A percentile compares a stretch with the other conserved stretches of the same genome.
These are phyloP conservation scores for Pyrus bretschneideri DNA, from an alignment of 306 rosid species.

Conservation along the genomic window DNA sequence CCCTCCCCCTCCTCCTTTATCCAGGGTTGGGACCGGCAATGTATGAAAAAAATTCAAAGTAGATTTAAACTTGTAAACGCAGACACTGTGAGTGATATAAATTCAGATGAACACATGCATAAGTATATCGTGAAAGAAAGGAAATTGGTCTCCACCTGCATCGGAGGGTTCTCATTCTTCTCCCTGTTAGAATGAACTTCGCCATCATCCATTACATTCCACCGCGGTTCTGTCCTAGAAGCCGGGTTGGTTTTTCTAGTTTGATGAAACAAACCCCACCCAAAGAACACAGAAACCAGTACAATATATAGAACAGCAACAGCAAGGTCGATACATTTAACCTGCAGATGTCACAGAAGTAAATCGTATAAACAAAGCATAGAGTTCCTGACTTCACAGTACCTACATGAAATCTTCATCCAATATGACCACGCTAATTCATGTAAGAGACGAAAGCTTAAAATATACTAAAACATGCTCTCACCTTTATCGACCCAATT, in stretches of 20 bases:
- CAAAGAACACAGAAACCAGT: constrained; percentile 57
- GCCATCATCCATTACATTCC: constrained; percentile 45
- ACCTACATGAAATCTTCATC: not conserved
- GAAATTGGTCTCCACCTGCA: constrained; percentile 58
- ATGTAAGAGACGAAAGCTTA: not conserved
- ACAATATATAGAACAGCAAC: constrained; percentile 59
- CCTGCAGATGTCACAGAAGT: constrained; percentile 47
- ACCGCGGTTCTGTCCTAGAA: constrained; percentile 39
- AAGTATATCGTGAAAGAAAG: not conserved
- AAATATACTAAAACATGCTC: constrained; percentile 5
- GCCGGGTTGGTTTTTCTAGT: constrained; percentile 45
- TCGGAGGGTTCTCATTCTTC: constrained; percentile 66
- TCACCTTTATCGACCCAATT: constrained; percentile 80
- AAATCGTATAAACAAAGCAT: constrained; percentile 26
- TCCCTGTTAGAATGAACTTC: constrained; percentile 45
- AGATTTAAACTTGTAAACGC: not conserved
- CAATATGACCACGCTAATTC: not conserved
- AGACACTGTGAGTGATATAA: not conserved
- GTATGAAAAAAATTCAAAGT: no score
- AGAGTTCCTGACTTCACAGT: not conserved
- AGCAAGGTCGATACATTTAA: constrained; percentile 68
- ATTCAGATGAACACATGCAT: not conserved
- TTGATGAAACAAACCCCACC: constrained; percentile 73
- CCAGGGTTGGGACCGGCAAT: no score
- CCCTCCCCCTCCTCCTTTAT: no score